Base-by-base conservation (phyloP, 1,284 basidiomycete genomes). In the Naganishia liquefaciens region DNA sequence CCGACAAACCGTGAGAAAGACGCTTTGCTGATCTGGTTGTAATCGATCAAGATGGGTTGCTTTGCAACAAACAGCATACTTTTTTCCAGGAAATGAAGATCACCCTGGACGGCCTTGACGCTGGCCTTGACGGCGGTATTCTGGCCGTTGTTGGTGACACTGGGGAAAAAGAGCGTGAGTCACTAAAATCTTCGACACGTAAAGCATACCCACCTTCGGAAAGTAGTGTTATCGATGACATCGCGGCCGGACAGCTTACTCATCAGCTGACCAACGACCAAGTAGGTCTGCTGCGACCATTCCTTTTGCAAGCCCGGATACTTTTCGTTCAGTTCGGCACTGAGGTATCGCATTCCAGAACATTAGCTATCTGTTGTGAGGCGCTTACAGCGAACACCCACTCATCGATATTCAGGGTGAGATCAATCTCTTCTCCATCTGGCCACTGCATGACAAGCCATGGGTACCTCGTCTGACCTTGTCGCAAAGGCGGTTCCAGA, bases 391-490 rank as follows among this genome's bases (percentile, higher is more conserved):
- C 15, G 39, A 6, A 39, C 13, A 80, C 89, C 67, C 77, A 93
- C 91, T 98, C 93, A 63, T 87, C 83, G 81, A 99, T 86, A 76
- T 97, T 97, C 58, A 99, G 82, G 75, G 97, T 93, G 3, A 93
- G 91, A 49, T 94, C 95, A 70, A 95, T 93, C 78, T 97, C 94
- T 77, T 99, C 96, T 72, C 98, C 95, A 68, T 92, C 87, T 30
- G 88, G 89, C 80, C 97, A 99, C 75, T 97, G 93, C 86, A 98
- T 93, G 60, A 99, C 95, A 19, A 99, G 83, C 79, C 96, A 99
- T 58, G 95, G 94, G 78, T 99, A 99, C 51, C 92, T 85, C 0
- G 96, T 99, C 76, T 99, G 96, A 63, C 96, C 96, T 83, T 99
- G 96, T 64, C 96, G 87, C 70, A 99, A 97, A 2, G 95, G 94